These are phyloP conservation scores for Pythium chondricola DNA, from an alignment of 352 stramenopile genomes.

Conservation along the genomic window DNA sequence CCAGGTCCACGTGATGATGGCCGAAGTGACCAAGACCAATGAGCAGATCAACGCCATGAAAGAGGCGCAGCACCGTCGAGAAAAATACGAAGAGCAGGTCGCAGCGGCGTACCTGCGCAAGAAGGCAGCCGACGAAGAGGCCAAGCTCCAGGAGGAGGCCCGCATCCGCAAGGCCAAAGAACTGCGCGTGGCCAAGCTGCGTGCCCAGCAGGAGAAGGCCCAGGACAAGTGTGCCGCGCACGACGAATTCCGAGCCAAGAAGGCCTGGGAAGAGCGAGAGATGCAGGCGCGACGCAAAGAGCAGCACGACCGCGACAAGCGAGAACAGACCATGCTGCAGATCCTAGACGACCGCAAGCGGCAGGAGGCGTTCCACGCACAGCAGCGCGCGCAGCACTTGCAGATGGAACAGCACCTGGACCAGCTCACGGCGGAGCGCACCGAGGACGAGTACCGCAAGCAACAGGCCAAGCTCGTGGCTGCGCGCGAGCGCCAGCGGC, in stretches of 20 bases:
- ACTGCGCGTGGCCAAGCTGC: constrained; percentile 61
- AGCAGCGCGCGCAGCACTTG: constrained; percentile 33
- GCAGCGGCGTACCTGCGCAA: constrained; percentile 60
- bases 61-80: constrained; percentile 29
- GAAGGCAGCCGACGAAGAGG: constrained; percentile 65
- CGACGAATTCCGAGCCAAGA: constrained; percentile 70
- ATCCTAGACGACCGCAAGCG: constrained; percentile 51
- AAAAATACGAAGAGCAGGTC: constrained; percentile 64
- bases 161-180: constrained; percentile 68
- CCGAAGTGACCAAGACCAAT: constrained; percentile 57
- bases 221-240: constrained; percentile 66
- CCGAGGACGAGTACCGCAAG: constrained; percentile 37
- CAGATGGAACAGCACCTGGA: constrained; percentile 39
- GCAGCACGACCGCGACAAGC: constrained; percentile 37
- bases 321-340: constrained; percentile 33
- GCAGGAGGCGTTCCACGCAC: constrained; percentile 42
- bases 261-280: constrained; percentile 60
- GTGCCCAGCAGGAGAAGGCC: constrained; percentile 74
- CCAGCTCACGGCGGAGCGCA: constrained; percentile 29
- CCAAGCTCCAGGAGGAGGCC: constrained; percentile 51
- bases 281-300: constrained; percentile 48
- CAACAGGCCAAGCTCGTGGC: constrained; percentile 27
- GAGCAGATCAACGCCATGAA: constrained; percentile 66
- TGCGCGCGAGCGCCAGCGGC: constrained; percentile 23
- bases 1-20: constrained; percentile 32